Conservation (phyloP, 768 basidiomycete species). For the Lactarius hengduanensis region DNA sequence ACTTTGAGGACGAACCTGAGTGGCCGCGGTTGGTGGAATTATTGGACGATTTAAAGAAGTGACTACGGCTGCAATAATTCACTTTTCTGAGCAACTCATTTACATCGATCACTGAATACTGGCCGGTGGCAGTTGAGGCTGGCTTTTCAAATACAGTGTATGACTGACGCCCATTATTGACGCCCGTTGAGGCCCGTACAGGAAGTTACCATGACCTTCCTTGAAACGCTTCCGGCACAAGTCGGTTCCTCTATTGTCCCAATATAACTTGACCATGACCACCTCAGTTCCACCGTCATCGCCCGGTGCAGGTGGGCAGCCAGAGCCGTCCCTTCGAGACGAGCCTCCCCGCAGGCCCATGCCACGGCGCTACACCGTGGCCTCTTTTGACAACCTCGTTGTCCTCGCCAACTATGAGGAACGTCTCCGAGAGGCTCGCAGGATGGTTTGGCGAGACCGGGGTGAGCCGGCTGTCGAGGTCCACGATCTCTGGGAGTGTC, state of each 20-base stretch:
- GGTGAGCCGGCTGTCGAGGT: constrained; percentile 78
- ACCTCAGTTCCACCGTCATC: neutral
- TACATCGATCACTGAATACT: neutral
- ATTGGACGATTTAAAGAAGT: constrained; percentile 60
- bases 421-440: constrained; percentile 65
- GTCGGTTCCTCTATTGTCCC: neutral
- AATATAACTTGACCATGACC: constrained; percentile 6
- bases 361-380: constrained; percentile 54
- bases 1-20: constrained; percentile 86
- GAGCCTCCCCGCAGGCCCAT: constrained; percentile 42
- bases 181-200: neutral
- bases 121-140: neutral
- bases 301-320: neutral
- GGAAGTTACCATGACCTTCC: neutral
- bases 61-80: neutral
- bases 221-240: neutral
- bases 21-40: constrained; percentile 68
- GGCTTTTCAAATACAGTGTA: neutral
- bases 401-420: constrained; percentile 85
- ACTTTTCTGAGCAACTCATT: constrained; percentile 5
- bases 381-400: constrained; percentile 81
- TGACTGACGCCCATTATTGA: neutral
- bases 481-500: constrained; percentile 57
- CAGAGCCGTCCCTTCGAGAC: neutral
- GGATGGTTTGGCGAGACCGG: constrained; percentile 78